These are phyloP conservation scores for Lathyrus tuberosus DNA, from an alignment of 306 rosid genomes.

Conservation along the genomic window DNA sequence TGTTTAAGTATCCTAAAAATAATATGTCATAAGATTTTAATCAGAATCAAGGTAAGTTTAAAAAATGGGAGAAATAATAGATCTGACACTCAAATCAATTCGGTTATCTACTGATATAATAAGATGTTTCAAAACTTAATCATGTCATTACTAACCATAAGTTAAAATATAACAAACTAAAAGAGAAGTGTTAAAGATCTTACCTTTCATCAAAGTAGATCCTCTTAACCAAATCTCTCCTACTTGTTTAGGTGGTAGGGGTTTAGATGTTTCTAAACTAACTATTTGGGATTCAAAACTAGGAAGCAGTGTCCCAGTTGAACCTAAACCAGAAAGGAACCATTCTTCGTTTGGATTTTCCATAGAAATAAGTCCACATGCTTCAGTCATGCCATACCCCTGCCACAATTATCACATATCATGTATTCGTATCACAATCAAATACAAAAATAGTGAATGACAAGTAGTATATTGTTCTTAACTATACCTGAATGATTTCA, in stretches of 20 bases:
- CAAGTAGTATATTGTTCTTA: neutral
- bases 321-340: constrained; percentile 39
- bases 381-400: constrained; percentile 65
- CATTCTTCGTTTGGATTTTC: constrained; percentile 36
- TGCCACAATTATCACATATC: neutral
- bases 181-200: no score
- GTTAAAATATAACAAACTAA: neutral
- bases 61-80: neutral
- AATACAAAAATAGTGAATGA: no score
- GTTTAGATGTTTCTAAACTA: constrained; percentile 36
- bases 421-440: neutral
- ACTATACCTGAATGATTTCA: constrained; percentile 39
- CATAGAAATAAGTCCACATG: constrained; percentile 41
- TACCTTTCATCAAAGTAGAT: constrained; percentile 54
- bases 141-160: neutral
- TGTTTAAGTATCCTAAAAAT: constrained; percentile 52
- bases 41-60: constrained; percentile 2
- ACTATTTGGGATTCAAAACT: constrained; percentile 46
- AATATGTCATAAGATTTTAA: neutral
- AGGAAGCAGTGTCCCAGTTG: constrained; percentile 45
- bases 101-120: neutral
- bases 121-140: neutral
- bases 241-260: constrained; percentile 49
- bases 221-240: constrained; percentile 57
- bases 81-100: neutral